Evolutionary conservation across 768 basidiomycete species (phyloP), one percentile per base, ranked within the genome.

Genomic region (Multifurca ochricompacta): DNA sequence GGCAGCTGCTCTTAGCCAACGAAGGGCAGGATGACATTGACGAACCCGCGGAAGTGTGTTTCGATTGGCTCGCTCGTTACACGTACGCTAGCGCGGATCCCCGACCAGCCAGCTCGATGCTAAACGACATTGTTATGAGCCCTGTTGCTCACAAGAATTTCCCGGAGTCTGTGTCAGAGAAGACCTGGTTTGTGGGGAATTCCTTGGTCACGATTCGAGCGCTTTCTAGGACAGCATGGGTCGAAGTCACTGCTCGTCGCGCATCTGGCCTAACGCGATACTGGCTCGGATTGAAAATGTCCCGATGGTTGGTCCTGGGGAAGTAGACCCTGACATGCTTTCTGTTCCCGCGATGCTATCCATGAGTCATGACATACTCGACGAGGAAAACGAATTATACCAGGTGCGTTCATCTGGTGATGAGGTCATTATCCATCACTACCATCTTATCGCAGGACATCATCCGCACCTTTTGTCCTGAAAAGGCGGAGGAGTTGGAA

Each of bases 1-100:
- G 87, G 8, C 87, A 92, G 60, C 77, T 99, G 1, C 73, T 94
- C 8, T 74, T 92, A 23, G 92, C 91, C 13, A 92, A 92, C 69
- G 86, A 88, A 56, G 83, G 79, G 13, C 80, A 78, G 49, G 71
- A 72, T 2, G 76, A 79, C 36, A 73, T 94, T 5, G 96, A 98
- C 67, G 91, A 89, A 56, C 84, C 86, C 25, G 90, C 93, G 0
- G 91, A 97, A 65, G 95, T 98, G 32, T 95, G 91, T 69, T 94
- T 98, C 65, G 96, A 99, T 67, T 98, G 94, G 92, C 76, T 99
- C 16, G 87, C 91, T 9, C 78, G 96, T 16, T 96, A 96, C 66
- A 87, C 95, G 0, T 97, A 94, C 63, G 91, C 85, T 13, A 92
- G 87, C 63, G 91, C 92, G 14, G 93, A 96, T 65, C 94, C 95